Conservation (phyloP, 805 yeast genomes). For the Zygoascus ofunaensis region DNA sequence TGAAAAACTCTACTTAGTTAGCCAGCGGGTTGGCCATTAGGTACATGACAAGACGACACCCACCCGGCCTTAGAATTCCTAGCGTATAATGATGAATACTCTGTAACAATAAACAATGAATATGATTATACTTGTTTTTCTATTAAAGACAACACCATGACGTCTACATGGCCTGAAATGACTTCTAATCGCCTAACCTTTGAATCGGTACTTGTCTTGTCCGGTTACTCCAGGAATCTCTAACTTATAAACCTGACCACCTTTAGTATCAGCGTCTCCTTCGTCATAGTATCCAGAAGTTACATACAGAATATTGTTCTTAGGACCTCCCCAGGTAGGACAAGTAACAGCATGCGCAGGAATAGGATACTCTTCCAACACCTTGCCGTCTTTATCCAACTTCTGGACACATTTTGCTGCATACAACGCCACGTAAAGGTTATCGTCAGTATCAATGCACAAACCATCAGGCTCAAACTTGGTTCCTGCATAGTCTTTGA, state of each 20-base stretch:
- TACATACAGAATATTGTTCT: slow-evolving; percentile 23
- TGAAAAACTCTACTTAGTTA: too few relatives aligned
- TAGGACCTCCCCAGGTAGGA: slow-evolving; percentile 31
- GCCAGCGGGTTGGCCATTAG: too few relatives aligned
- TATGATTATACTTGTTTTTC: too few relatives aligned
- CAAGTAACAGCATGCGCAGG: slow-evolving; percentile 24
- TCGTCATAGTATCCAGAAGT: slow-evolving; percentile 21
- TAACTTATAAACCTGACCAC: slow-evolving; percentile 28
- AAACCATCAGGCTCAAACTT: slow-evolving; percentile 32
- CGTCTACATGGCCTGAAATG: not conserved
- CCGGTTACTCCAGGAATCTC: slow-evolving; percentile 23
- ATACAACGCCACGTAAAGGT: slow-evolving; percentile 23
- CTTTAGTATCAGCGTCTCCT: slow-evolving; percentile 16
- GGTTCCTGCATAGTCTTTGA: slow-evolving; percentile 19
- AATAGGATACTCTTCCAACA: slow-evolving; percentile 9
- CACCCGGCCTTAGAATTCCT: too few relatives aligned
- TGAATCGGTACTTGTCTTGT: slow-evolving; percentile 23
- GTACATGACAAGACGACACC: too few relatives aligned
- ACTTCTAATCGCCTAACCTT: slow-evolving; percentile 14
- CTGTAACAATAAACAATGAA: not conserved
- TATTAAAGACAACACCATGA: not conserved
- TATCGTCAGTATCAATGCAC: slow-evolving; percentile 21
- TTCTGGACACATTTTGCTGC: slow-evolving; percentile 18
- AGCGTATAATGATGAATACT: not conserved
- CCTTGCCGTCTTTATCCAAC: not conserved